Conservation (phyloP, 179 eudicot species). For the Drosera spatulata region DNA sequence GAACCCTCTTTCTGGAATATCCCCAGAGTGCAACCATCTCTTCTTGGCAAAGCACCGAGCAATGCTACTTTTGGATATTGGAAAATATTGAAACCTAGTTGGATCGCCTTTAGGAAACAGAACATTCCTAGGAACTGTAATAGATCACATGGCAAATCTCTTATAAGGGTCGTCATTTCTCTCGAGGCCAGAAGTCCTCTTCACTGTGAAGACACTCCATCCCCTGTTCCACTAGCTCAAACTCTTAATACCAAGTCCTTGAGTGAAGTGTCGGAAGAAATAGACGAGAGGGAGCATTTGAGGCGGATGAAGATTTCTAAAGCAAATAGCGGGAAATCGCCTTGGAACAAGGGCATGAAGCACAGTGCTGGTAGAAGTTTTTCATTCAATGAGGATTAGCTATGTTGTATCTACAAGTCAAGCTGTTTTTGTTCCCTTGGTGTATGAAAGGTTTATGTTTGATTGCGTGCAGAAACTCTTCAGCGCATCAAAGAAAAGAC, state of each 20-base stretch:
- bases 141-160: constrained; percentile 19
- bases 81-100: constrained; percentile 30
- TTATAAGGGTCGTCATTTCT: constrained; percentile 61
- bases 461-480: constrained; percentile 56
- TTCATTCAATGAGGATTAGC: background rate
- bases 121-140: constrained; percentile 15
- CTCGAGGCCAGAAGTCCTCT: constrained; percentile 36
- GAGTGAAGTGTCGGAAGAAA: constrained; percentile 34
- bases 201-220: constrained; percentile 19
- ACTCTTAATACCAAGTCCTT: constrained; percentile 11
- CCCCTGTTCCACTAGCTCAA: constrained; percentile 12
- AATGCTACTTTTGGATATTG: constrained; percentile 21
- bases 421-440: background rate
- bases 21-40: constrained; percentile 23
- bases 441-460: constrained; percentile 1
- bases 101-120: constrained; percentile 21
- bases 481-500: constrained; percentile 72
- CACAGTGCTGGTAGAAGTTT: constrained; percentile 64
- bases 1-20: constrained; percentile 31
- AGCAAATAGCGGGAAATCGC: constrained; percentile 74
- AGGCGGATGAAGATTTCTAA: constrained; percentile 76
- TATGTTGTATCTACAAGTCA: background rate
- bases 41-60: constrained; percentile 18
- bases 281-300: constrained; percentile 58
- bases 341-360: constrained; percentile 95